Percentiles rank a stretch among this genome's conserved stretches.
Evolutionary conservation across 2,329 filamentous ascomycete genomes (phyloP).

Genomic region (Monosporascus sp.): DNA sequence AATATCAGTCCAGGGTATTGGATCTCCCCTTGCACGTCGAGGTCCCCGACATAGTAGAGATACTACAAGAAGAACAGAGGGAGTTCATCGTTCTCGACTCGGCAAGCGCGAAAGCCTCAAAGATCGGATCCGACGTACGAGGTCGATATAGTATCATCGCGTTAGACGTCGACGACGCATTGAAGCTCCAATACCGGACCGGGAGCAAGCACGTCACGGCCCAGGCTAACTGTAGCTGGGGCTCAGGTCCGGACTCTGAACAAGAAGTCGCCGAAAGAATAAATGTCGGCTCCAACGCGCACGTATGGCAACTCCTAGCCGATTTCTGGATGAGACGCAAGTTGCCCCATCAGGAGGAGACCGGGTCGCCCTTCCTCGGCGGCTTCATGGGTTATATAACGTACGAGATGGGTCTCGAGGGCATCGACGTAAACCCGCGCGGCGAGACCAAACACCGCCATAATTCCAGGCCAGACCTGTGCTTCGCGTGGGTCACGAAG

Average conservation of each 20-base stretch:
- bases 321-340: conserved; percentile 34
- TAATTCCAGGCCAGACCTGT: conserved; percentile 57
- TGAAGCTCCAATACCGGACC: conserved; percentile 52
- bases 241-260: background rate
- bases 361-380: conserved; percentile 62
- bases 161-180: conserved; percentile 51
- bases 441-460: conserved; percentile 28
- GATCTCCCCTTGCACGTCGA: conserved; percentile 40
- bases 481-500: conserved; percentile 68
- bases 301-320: conserved; percentile 47
- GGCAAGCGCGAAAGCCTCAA: conserved; percentile 44
- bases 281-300: conserved; percentile 20
- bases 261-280: conserved; percentile 20
- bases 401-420: conserved; percentile 73
- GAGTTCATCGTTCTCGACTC: conserved; percentile 56
- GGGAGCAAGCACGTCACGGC: conserved; percentile 37
- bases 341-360: conserved; percentile 13
- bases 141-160: conserved; percentile 72
- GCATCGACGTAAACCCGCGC: conserved; percentile 41
- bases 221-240: conserved; percentile 11
- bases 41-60: conserved; percentile 50
- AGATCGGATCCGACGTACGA: conserved; percentile 38
- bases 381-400: conserved; percentile 81
- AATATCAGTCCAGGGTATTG: conserved; percentile 37
- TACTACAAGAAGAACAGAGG: conserved; percentile 31